Evolutionary conservation across 208 protist genomes (phyloP).

Genomic region (Acanthamoeba castellanii): DNA sequence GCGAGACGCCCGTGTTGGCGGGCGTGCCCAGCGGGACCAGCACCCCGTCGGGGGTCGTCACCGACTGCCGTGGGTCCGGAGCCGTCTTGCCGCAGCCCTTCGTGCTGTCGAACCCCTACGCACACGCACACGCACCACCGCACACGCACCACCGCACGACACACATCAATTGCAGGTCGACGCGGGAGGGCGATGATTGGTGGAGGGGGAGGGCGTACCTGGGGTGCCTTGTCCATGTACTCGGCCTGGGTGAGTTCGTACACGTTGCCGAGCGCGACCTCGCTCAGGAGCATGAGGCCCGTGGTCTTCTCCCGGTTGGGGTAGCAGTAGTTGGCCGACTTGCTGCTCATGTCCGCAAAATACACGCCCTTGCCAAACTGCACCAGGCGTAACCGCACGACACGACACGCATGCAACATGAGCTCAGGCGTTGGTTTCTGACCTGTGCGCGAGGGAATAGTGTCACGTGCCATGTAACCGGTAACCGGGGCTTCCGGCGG

Average conservation of each 20-base stretch:
- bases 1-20: not conserved
- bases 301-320: not conserved
- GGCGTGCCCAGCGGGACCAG: constrained; percentile 61
- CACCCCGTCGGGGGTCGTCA: not conserved
- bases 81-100: constrained; percentile 50
- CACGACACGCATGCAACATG: no score
- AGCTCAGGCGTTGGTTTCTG: no score
- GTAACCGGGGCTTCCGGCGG: constrained; percentile 83
- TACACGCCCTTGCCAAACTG: constrained; percentile 82
- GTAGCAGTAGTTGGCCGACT: constrained; percentile 75
- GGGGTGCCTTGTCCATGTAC: constrained; percentile 74
- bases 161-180: no score
- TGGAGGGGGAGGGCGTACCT: no score
- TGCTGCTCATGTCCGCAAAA: constrained; percentile 72
- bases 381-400: constrained; percentile 81
- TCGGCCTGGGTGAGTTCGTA: constrained; percentile 38
- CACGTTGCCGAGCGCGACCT: constrained; percentile 74
- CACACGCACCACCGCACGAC: not conserved
- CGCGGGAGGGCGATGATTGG: no score
- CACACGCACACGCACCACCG: not conserved
- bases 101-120: constrained; percentile 32
- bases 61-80: not conserved
- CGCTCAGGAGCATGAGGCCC: constrained; percentile 77
- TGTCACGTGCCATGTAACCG: constrained; percentile 84
- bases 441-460: constrained; percentile 65